Evolutionary conservation across 352 stramenopile species (phyloP).

Genomic region (Pythium folliculosum): DNA sequence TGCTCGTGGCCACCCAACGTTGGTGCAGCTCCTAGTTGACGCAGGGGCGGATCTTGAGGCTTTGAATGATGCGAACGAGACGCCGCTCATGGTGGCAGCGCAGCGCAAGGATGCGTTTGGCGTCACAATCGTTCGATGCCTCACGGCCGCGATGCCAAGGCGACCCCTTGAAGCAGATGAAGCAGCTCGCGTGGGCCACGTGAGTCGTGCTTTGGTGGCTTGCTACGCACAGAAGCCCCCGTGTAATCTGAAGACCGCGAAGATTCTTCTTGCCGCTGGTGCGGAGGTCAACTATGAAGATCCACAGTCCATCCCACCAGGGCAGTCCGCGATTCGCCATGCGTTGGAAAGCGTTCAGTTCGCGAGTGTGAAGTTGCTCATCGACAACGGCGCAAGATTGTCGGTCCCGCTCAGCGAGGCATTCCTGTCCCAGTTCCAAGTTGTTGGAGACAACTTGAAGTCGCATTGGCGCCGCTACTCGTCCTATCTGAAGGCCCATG

Average conservation of each 20-base stretch:
- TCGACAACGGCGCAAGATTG: constrained; percentile 42
- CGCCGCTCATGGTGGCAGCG: constrained; percentile 42
- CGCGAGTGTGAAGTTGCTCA: constrained; percentile 39
- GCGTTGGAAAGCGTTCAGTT: constrained; percentile 42
- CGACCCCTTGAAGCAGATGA: constrained; percentile 4
- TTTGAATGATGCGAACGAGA: constrained; percentile 35
- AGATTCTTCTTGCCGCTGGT: constrained; percentile 40
- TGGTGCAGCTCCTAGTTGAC: constrained; percentile 41
- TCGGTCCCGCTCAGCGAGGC: constrained; percentile 32
- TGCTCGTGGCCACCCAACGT: constrained; percentile 34
- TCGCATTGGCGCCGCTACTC: constrained; percentile 43
- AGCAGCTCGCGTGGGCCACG: not conserved
- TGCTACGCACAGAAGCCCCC: constrained; percentile 41
- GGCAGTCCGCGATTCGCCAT: constrained; percentile 37
- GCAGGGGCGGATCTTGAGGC: constrained; percentile 37
- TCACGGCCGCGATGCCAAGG: constrained; percentile 23
- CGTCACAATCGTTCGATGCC: constrained; percentile 31
- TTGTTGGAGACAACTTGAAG: constrained; percentile 13
- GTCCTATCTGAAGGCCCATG: constrained; percentile 33
- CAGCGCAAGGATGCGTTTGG: constrained; percentile 43
- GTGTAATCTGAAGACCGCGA: constrained; percentile 46
- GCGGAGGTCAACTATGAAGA: constrained; percentile 34
- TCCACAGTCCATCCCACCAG: not conserved
- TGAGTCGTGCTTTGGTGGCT: constrained; percentile 37
- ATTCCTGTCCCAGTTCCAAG: constrained; percentile 39